A percentile compares a stretch with the other conserved stretches of the same genome.
Conservation (phyloP, 345 rosid genomes). For the Aethionema arabicum region DNA sequence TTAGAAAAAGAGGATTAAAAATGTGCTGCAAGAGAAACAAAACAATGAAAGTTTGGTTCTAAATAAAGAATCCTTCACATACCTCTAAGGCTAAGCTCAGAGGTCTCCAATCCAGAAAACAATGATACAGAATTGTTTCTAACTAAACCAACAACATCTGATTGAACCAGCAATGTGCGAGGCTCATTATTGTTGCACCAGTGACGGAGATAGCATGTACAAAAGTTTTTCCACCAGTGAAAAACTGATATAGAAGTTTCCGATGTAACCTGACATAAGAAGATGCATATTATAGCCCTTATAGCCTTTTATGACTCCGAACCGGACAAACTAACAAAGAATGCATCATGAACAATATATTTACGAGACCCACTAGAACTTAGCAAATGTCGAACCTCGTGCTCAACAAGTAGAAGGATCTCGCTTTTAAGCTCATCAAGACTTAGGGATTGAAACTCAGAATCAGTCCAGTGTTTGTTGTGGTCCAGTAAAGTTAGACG, state of each 20-base stretch:
- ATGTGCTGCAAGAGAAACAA: background rate
- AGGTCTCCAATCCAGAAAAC: conserved; percentile 62
- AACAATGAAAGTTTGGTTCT: conserved; percentile 23
- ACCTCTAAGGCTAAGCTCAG: conserved; percentile 75
- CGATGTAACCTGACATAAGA: conserved; percentile 54
- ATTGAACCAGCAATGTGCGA: conserved; percentile 59
- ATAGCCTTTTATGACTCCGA: conserved; percentile 11
- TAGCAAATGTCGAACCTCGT: conserved; percentile 54
- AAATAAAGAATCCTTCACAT: conserved; percentile 28
- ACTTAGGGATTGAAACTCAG: conserved; percentile 78
- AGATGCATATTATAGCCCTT: conserved; percentile 27
- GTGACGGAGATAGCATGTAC: conserved; percentile 61
- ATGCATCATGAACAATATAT: conserved; percentile 10
- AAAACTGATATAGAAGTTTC: conserved; percentile 53
- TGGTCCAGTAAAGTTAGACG: conserved; percentile 73
- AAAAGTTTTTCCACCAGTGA: conserved; percentile 76
- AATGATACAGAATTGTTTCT: conserved; percentile 76
- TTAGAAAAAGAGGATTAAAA: background rate
- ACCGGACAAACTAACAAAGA: conserved; percentile 16
- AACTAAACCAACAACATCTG: conserved; percentile 77
- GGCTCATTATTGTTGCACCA: conserved; percentile 89
- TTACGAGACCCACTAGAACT: conserved; percentile 13
- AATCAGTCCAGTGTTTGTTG: conserved; percentile 70
- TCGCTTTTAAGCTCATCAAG: conserved; percentile 81
- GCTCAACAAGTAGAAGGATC: conserved; percentile 67